A percentile compares a stretch with the other conserved stretches of the same genome.
These are phyloP conservation scores for Articulospora tetracladia DNA, from an alignment of 495 filamentous ascomycete genomes.

Conservation along the genomic window DNA sequence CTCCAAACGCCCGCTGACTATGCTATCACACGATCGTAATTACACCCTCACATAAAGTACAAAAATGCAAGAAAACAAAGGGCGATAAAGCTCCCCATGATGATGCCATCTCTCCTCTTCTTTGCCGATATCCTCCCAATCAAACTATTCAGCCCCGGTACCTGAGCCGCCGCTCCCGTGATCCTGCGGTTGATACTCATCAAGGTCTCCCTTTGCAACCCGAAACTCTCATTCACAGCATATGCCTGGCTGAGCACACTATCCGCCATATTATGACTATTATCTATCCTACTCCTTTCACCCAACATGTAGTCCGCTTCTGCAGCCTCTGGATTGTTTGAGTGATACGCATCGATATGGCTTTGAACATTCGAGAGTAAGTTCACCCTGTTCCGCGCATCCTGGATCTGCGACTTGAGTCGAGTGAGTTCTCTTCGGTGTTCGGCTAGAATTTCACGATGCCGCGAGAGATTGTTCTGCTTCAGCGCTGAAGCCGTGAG, in stretches of 20 bases:
- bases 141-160: slow-evolving; percentile 90
- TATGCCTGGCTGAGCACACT: slow-evolving; percentile 94
- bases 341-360: slow-evolving; percentile 86
- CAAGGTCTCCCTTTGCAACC: slow-evolving; percentile 79
- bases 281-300: slow-evolving; percentile 79
- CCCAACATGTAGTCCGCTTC: slow-evolving; percentile 97
- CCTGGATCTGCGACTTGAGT: slow-evolving; percentile 60
- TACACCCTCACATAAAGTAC: slow-evolving; percentile 62
- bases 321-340: slow-evolving; percentile 70
- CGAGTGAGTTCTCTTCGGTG: slow-evolving; percentile 80
- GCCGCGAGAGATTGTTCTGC: slow-evolving; percentile 88
- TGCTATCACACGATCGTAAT: slow-evolving; percentile 4
- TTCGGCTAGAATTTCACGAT: slow-evolving; percentile 83
- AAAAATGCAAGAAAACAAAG: slow-evolving; percentile 85
- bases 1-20: slow-evolving; percentile 23
- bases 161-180: slow-evolving; percentile 78
- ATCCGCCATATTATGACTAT: slow-evolving; percentile 83
- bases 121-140: slow-evolving; percentile 93
- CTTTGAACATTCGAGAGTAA: slow-evolving; percentile 87
- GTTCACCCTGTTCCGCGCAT: slow-evolving; percentile 80
- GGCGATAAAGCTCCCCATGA: slow-evolving; percentile 85
- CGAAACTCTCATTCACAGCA: slow-evolving; percentile 90
- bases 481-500: slow-evolving; percentile 87
- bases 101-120: slow-evolving; percentile 92
- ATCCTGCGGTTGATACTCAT: slow-evolving; percentile 85